Percentiles rank a stretch among this genome's conserved stretches.
These are phyloP conservation scores for Diplodia intermedia DNA, from an alignment of 2,329 filamentous ascomycete genomes.

Conservation along the genomic window DNA sequence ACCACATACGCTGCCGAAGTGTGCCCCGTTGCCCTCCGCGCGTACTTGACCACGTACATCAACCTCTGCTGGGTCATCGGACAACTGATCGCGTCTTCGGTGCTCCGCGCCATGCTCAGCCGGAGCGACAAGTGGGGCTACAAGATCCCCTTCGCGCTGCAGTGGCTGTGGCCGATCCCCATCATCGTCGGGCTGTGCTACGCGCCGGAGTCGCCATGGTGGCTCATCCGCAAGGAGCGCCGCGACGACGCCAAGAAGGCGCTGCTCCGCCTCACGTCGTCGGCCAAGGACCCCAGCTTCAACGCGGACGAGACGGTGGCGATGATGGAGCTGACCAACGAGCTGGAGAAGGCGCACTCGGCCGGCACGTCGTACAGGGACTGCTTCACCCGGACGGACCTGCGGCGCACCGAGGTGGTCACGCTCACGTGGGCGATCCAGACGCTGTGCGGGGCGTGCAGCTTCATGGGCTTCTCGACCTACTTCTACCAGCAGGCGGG, in stretches of 20 bases:
- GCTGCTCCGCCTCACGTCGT: conserved; percentile 68
- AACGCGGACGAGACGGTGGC: conserved; percentile 69
- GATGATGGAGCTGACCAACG: conserved; percentile 90
- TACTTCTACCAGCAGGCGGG: conserved; percentile 59
- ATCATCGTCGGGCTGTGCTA: conserved; percentile 69
- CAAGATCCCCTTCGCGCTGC: conserved; percentile 69
- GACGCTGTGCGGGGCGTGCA: conserved; percentile 50
- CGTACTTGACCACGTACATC: conserved; percentile 64
- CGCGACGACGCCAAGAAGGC: conserved; percentile 69
- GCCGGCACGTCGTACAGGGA: conserved; percentile 78
- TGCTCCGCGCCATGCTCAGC: conserved; percentile 70
- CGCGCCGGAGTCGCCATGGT: conserved; percentile 75
- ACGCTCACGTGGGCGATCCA: conserved; percentile 57
- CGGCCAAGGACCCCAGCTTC: conserved; percentile 50
- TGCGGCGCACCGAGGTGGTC: conserved; percentile 76
- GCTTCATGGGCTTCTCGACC: conserved; percentile 54
- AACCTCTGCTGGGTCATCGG: conserved; percentile 79
- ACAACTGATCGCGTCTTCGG: conserved; percentile 74
- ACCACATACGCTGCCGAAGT: conserved; percentile 62
- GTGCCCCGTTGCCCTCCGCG: conserved; percentile 71
- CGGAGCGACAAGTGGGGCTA: conserved; percentile 72
- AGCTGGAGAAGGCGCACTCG: conserved; percentile 73
- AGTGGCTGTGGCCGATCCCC: conserved; percentile 77
- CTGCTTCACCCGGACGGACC: conserved; percentile 79
- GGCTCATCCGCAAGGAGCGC: conserved; percentile 70